These are phyloP conservation scores for Pythium monospermum DNA, from an alignment of 352 stramenopile species.

Conservation along the genomic window DNA sequence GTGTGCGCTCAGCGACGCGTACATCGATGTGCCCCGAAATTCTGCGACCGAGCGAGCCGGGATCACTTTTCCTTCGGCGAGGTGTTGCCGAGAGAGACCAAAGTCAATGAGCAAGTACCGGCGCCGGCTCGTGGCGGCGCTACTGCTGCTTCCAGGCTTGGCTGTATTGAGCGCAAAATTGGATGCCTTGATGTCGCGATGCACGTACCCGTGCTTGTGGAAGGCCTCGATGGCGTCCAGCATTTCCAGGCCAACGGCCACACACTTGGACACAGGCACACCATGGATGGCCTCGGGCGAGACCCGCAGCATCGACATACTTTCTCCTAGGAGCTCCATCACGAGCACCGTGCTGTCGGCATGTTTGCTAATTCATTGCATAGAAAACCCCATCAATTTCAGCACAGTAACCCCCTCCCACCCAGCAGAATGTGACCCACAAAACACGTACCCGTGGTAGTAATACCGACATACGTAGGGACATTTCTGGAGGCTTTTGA, in stretches of 20 bases:
- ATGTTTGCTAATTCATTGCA: conserved; percentile 76
- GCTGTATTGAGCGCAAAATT: conserved; percentile 75
- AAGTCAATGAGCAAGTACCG: conserved; percentile 84
- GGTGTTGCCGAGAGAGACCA: conserved; percentile 73
- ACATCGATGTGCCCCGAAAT: conserved; percentile 88
- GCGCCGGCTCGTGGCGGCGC: conserved; percentile 12
- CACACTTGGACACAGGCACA: conserved; percentile 62
- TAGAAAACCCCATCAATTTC: too few species aligned
- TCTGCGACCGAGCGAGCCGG: conserved; percentile 55
- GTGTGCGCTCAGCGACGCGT: conserved; percentile 83
- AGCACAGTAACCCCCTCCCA: background rate
- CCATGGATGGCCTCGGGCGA: conserved; percentile 76
- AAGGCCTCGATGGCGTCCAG: conserved; percentile 85
- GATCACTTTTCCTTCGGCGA: conserved; percentile 61
- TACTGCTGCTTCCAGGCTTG: conserved; percentile 36
- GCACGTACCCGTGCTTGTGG: conserved; percentile 81
- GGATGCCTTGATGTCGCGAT: conserved; percentile 87
- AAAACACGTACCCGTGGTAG: conserved; percentile 49
- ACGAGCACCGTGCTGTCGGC: conserved; percentile 83
- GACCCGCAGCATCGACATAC: conserved; percentile 85
- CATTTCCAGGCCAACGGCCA: conserved; percentile 80
- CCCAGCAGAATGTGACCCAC: background rate
- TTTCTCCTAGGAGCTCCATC: conserved; percentile 85
- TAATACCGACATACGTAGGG: conserved; percentile 81
- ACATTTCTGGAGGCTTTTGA: conserved; percentile 81